Evolutionary conservation across 108 stramenopile species (phyloP), one percentile per base, ranked within the genome.

Genomic region (Nitzschia palea): DNA sequence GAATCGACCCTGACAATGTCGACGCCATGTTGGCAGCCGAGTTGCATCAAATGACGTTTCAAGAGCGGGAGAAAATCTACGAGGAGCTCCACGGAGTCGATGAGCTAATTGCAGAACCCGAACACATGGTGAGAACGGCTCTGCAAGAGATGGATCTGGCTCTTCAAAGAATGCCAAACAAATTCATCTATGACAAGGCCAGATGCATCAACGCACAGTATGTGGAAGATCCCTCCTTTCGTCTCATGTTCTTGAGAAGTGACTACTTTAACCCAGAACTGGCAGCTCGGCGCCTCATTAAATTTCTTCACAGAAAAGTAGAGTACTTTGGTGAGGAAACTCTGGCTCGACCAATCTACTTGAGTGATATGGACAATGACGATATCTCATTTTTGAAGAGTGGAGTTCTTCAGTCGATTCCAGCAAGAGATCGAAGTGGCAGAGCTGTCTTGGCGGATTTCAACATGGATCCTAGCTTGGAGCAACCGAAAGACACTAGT

Each of bases 391-490:
- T 3, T 20, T 32, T 61, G 30, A 51, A 37, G 15, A 2, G 25
- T 28, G 69, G 69, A 18, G 28, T 23, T 1, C 14, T 62, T 4
- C 76, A 70, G 37, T 12, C 70, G 0, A 15, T 77, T 6, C 64
- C 76, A 14, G 63, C 44, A 4, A 44, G 69, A 37, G 76, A 77
- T 55, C 42, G 60, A 23, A 44, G 37, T 17, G 76, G 76, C 29
- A 62, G 76, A 23, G 60, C 54, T 23, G 44, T 77, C 18, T 22
- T 59, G 3, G 33, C 35, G 10, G 57, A 59, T 59, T 37, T 59
- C 18, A 59, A 59, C 57, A 59, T 59, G 57, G 22, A 35, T 22
- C 4, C 8, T 37, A 37, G 23, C 30, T 20, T 5, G 14, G 4
- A 59, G 22, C 3, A 17, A 10, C 37, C 37, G 47, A 48, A 48